Conservation (phyloP, 1,284 basidiomycete genomes). For the Vanrija sp. region DNA sequence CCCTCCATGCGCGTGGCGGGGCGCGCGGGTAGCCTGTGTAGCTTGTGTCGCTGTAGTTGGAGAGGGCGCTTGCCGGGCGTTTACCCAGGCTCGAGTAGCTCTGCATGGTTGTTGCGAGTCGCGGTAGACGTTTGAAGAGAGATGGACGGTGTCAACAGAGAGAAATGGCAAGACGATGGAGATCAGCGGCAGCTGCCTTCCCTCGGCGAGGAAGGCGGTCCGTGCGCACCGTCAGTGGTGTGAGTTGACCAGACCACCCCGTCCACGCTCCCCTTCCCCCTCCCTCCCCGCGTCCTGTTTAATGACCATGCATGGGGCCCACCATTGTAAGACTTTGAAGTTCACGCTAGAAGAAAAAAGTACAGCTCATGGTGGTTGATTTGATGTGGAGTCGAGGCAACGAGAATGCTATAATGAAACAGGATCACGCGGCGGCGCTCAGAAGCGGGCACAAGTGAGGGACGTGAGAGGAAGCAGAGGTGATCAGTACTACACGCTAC, state of each 20-base stretch:
- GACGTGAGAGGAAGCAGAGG: conserved; percentile 1
- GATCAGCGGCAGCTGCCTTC: neutral
- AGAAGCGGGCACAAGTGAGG: neutral
- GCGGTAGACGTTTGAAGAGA: neutral
- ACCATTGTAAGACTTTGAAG: neutral
- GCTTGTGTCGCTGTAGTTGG: neutral
- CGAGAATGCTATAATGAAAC: conserved; percentile 4
- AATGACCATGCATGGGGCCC: too few relatives aligned
- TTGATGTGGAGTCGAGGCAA: neutral
- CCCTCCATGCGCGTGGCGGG: neutral
- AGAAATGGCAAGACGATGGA: neutral
- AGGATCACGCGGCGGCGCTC: neutral
- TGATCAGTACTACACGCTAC: too few relatives aligned
- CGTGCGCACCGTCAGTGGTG: too few relatives aligned
- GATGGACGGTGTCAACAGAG: neutral
- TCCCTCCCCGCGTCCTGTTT: too few relatives aligned
- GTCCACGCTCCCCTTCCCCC: too few relatives aligned
- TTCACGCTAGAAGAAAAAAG: neutral
- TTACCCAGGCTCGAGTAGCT: neutral
- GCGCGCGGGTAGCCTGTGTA: neutral
- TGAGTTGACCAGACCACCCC: too few relatives aligned
- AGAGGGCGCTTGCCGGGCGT: neutral
- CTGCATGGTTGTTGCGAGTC: neutral
- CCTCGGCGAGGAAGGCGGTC: too few relatives aligned
- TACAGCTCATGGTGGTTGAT: conserved; percentile 2